Conservation (phyloP, 768 basidiomycete genomes). For the Tulasnella sp. region DNA sequence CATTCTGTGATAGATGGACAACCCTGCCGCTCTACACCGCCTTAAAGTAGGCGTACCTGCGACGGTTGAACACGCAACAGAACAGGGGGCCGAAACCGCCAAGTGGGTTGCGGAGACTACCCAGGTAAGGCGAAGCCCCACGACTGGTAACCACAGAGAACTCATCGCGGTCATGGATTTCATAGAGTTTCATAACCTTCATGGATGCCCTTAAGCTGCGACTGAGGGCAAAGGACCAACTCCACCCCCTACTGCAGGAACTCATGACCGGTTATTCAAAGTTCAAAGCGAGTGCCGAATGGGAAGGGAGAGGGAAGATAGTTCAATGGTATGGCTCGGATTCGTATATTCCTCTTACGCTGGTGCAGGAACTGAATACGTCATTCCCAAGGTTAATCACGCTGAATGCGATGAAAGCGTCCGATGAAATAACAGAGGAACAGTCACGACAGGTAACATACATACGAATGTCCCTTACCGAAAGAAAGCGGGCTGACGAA, state of each 20-base stretch:
- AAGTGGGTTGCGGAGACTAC: constrained; percentile 99
- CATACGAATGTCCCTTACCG: not conserved
- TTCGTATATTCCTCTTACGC: not conserved
- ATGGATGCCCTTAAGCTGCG: constrained; percentile 95
- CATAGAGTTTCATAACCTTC: constrained; percentile 92
- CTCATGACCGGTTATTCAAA: constrained; percentile 91
- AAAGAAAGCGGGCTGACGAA: not conserved
- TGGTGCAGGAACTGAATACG: not conserved
- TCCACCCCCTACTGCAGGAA: constrained; percentile 91
- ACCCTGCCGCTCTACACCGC: constrained; percentile 86
- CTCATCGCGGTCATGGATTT: not conserved
- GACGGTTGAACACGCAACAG: constrained; percentile 91
- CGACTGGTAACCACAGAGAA: not conserved
- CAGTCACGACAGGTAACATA: constrained; percentile 78
- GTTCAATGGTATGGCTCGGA: constrained; percentile 68
- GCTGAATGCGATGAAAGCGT: constrained; percentile 93
- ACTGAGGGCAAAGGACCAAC: constrained; percentile 92
- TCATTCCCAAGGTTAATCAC: constrained; percentile 72
- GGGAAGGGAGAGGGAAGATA: constrained; percentile 93
- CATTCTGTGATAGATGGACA: constrained; percentile 65
- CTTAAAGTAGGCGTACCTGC: constrained; percentile 92
- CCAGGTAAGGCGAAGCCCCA: constrained; percentile 55
- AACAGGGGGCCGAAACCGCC: constrained; percentile 85
- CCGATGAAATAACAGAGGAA: constrained; percentile 92
- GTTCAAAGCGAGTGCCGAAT: constrained; percentile 92